Evolutionary conservation across 768 basidiomycete genomes (phyloP).

Genomic region (Artomyces pyxidatus): DNA sequence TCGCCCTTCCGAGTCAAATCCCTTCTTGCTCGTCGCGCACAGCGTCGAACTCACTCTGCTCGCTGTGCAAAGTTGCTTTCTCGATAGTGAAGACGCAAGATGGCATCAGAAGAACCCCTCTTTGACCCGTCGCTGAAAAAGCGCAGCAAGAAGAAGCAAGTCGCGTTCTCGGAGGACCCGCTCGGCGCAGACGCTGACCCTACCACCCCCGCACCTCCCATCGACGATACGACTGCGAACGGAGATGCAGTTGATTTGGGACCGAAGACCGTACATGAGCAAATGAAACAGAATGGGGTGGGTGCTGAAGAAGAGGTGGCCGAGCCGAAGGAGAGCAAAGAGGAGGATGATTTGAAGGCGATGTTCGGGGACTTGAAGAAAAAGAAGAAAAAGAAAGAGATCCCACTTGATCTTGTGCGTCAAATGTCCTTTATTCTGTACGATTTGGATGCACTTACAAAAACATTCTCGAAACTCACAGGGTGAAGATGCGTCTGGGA

Average conservation of each 20-base stretch:
- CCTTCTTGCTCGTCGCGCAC: background rate
- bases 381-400: constrained; percentile 90
- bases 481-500: constrained; percentile 58
- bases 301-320: constrained; percentile 26
- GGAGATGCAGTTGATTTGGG: constrained; percentile 74
- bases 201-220: constrained; percentile 67
- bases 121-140: constrained; percentile 77
- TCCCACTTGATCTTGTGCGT: constrained; percentile 73
- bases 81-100: constrained; percentile 19
- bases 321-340: constrained; percentile 40
- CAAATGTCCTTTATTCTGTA: background rate
- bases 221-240: constrained; percentile 60
- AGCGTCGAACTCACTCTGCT: constrained; percentile 1
- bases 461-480: no score
- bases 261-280: constrained; percentile 66
- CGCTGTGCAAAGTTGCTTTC: constrained; percentile 5
- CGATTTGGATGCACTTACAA: no score
- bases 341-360: constrained; percentile 69
- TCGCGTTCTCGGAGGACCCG: constrained; percentile 80
- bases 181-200: constrained; percentile 78
- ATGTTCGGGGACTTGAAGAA: constrained; percentile 89
- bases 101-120: constrained; percentile 65
- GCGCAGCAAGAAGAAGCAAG: constrained; percentile 82
- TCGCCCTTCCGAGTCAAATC: constrained; percentile 2
- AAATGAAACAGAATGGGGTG: constrained; percentile 46